Conservation (phyloP, 495 filamentous ascomycete species). For the Aspergillus steynii region DNA sequence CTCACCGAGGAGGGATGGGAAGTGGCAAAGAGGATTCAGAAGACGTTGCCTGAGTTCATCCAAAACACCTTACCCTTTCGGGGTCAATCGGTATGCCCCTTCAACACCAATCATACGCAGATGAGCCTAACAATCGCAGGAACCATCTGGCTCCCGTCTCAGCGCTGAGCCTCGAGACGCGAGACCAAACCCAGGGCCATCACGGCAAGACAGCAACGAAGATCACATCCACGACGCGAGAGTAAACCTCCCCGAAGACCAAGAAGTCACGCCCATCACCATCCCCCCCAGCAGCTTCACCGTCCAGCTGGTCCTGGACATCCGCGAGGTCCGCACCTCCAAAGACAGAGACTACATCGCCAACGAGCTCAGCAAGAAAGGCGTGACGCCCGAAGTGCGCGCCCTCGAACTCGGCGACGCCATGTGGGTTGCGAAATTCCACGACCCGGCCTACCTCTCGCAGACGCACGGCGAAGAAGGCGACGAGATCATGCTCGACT, state of each 20-base stretch:
- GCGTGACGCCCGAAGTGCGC: slow-evolving; percentile 64
- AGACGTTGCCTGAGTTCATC: slow-evolving; percentile 35
- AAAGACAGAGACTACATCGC: slow-evolving; percentile 78
- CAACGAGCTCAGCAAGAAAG: slow-evolving; percentile 67
- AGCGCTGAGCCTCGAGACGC: not conserved
- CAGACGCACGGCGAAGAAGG: slow-evolving; percentile 58
- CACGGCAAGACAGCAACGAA: slow-evolving; percentile 11
- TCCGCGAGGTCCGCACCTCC: slow-evolving; percentile 75
- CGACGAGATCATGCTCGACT: slow-evolving; percentile 77
- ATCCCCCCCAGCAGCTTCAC: slow-evolving; percentile 67
- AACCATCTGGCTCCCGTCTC: not conserved
- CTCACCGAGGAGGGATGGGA: slow-evolving; percentile 82
- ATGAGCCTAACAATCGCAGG: slow-evolving; percentile 10
- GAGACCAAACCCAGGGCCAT: not conserved
- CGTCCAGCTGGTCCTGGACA: slow-evolving; percentile 72
- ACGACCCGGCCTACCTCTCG: slow-evolving; percentile 55
- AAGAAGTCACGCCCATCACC: slow-evolving; percentile 49
- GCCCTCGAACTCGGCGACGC: slow-evolving; percentile 73
- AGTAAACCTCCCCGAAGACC: slow-evolving; percentile 10
- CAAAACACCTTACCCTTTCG: slow-evolving; percentile 24
- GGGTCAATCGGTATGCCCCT: slow-evolving; percentile 16
- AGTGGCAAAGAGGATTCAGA: slow-evolving; percentile 67
- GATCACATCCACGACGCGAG: slow-evolving; percentile 1
- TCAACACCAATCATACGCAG: not conserved
- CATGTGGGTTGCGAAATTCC: slow-evolving; percentile 77